phyloP scores from a whole-genome alignment of 495 filamentous ascomycete species.

The Hypoxylon cercidicola region DNA sequence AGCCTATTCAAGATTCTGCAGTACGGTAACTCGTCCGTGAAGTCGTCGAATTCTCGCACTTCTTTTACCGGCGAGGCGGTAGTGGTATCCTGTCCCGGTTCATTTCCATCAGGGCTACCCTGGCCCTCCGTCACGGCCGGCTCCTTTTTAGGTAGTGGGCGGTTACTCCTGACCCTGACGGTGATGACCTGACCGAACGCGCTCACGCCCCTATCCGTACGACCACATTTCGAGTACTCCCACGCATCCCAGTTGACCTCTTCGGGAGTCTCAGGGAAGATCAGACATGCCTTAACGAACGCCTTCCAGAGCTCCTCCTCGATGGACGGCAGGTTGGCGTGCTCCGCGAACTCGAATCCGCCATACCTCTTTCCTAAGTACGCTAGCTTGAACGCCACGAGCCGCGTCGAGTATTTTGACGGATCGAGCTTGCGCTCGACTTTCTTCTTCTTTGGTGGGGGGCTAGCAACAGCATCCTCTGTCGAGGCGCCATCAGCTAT shows the following conservation, averaged over 20 bases:
- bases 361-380: conserved; percentile 92
- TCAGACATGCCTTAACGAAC: conserved; percentile 78
- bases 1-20: conserved; percentile 81
- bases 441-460: conserved; percentile 49
- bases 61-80: conserved; percentile 22
- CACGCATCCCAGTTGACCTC: conserved; percentile 77
- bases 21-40: conserved; percentile 86
- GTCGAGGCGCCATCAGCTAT: conserved; percentile 1
- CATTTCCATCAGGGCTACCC: conserved; percentile 23
- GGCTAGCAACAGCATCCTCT: conserved; percentile 16
- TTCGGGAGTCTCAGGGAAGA: conserved; percentile 71
- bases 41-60: conserved; percentile 70
- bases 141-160: conserved; percentile 59
- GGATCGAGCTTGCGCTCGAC: conserved; percentile 71
- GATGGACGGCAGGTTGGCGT: conserved; percentile 75
- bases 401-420: conserved; percentile 80
- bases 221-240: conserved; percentile 92
- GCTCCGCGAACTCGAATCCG: conserved; percentile 84
- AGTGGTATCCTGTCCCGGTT: not conserved
- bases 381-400: conserved; percentile 91
- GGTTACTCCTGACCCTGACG: conserved; percentile 80
- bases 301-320: conserved; percentile 95
- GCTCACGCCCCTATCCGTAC: conserved; percentile 93
- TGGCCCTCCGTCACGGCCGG: conserved; percentile 18
- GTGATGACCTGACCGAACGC: conserved; percentile 96